Evolutionary conservation across 2,329 filamentous ascomycete genomes (phyloP), one percentile per base, ranked within the genome.

Genomic region (Colletotrichum destructivum): DNA sequence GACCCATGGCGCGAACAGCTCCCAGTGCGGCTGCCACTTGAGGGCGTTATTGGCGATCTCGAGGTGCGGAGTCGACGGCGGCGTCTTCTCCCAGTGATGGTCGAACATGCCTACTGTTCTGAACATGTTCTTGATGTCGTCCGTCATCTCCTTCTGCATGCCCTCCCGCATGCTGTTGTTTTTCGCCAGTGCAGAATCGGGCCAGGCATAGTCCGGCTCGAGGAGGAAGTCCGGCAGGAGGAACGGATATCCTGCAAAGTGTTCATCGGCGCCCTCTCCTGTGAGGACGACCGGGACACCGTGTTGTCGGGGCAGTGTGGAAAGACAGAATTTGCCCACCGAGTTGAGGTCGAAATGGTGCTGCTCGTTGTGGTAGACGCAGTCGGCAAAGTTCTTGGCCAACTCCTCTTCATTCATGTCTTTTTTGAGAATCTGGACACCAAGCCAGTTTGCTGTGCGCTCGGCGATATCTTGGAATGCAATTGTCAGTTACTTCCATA

Each of bases 241-340:
- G 54, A 82, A 78, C 0, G 81, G 78, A 72, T 90, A 90, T 26
- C 88, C 88, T 3, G 81, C 84, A 75, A 90, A 89, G 62, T 85
- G 81, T 78, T 89, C 88, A 69, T 89, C 88, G 9, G 86, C 79
- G 2, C 86, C 87, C 74, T 88, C 86, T 21, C 84, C 83, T 0
- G 87, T 88, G 9, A 90, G 78, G 4, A 90, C 84, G 2, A 89
- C 88, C 70, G 88, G 88, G 76, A 86, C 82, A 3, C 87, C 87
- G 8, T 82, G 77, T 47, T 85, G 79, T 11, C 79, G 82, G 1
- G 85, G 82, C 0, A 86, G 74, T 38, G 82, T 80, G 0, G 86
- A 86, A 3, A 90, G 80, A 23, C 83, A 82, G 70, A 83, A 86
- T 69, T 88, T 88, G 35, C 83, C 87, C 16, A 89, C 82, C 38